Evolutionary conservation across 306 rosid species (phyloP).

Genomic region (Delonix regia): DNA sequence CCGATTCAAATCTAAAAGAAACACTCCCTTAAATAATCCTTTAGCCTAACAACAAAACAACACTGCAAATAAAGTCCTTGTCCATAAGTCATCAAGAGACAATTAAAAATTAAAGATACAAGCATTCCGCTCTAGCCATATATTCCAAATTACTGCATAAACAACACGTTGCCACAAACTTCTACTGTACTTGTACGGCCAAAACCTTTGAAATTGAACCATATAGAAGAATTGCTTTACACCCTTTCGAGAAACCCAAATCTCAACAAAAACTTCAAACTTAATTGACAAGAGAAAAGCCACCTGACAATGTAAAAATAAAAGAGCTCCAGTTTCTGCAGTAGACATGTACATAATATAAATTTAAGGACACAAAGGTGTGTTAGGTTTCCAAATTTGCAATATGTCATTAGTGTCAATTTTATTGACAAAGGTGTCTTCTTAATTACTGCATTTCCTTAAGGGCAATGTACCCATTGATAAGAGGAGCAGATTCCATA

Average conservation of each 20-base stretch:
- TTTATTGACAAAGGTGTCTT: background rate
- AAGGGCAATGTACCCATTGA: background rate
- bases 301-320: background rate
- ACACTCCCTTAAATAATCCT: background rate
- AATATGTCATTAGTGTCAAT: background rate
- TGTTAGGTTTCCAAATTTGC: background rate
- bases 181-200: background rate
- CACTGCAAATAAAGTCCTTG: background rate
- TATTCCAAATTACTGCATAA: background rate
- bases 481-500: constrained; percentile 4
- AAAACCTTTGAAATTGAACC: background rate
- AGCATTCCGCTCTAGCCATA: background rate
- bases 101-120: background rate
- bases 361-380: background rate
- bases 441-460: background rate
- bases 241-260: background rate
- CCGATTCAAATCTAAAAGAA: background rate
- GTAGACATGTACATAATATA: background rate
- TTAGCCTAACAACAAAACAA: background rate
- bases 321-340: background rate
- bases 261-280: background rate
- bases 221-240: background rate
- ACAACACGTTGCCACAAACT: background rate
- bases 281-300: background rate
- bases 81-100: background rate